These are phyloP conservation scores for Kwoniella sp. DNA, from an alignment of 768 basidiomycete species.

Conservation along the genomic window DNA sequence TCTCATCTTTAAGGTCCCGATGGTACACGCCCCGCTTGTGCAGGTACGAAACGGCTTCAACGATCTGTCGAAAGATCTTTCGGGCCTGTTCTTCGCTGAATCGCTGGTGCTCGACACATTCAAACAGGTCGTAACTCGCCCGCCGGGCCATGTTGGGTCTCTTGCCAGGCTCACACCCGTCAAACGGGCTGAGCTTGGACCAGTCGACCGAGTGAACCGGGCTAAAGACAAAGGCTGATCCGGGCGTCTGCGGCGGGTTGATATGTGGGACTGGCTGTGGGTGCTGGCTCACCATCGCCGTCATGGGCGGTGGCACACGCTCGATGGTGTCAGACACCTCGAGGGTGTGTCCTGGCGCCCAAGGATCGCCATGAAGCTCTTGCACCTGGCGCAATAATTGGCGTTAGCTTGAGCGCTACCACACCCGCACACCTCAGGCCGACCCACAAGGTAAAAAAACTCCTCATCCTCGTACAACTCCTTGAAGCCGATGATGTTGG, in stretches of 20 bases:
- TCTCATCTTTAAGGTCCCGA: slow-evolving; percentile 54
- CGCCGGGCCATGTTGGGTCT: slow-evolving; percentile 57
- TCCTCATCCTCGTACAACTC: slow-evolving; percentile 77
- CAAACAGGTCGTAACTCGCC: slow-evolving; percentile 86
- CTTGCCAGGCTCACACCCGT: neutral
- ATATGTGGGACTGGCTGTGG: slow-evolving; percentile 2
- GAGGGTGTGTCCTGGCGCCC: slow-evolving; percentile 52
- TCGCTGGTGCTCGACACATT: slow-evolving; percentile 85
- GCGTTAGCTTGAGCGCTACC: no score
- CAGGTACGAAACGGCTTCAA: slow-evolving; percentile 76
- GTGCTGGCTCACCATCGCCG: no score
- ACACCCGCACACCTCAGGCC: slow-evolving; percentile 3
- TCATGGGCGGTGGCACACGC: slow-evolving; percentile 10
- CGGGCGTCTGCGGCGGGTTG: slow-evolving; percentile 10
- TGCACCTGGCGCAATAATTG: no score
- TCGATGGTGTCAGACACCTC: slow-evolving; percentile 2
- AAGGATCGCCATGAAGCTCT: slow-evolving; percentile 88
- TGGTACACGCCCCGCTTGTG: slow-evolving; percentile 51
- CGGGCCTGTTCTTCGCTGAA: slow-evolving; percentile 73
- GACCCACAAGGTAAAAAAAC: slow-evolving; percentile 80
- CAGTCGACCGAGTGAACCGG: slow-evolving; percentile 14
- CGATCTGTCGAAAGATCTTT: slow-evolving; percentile 80
- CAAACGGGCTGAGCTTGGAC: slow-evolving; percentile 11
- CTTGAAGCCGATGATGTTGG: slow-evolving; percentile 74
- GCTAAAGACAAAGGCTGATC: slow-evolving; percentile 9